Evolutionary conservation across 768 basidiomycete genomes (phyloP).

Genomic region (Phlegmacium glaucopus): DNA sequence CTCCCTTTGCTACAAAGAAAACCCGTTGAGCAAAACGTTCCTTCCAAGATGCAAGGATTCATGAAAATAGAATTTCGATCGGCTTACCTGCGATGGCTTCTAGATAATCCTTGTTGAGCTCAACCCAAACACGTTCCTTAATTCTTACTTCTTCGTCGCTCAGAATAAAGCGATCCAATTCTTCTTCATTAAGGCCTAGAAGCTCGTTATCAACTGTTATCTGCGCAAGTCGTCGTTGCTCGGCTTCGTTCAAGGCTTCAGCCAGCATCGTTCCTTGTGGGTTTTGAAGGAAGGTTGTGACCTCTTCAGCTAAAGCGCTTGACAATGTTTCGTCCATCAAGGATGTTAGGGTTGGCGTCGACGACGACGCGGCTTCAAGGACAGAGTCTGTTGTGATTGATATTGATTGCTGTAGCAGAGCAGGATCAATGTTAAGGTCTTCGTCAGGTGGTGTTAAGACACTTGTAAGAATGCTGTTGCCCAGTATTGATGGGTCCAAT

Average conservation of each 20-base stretch:
- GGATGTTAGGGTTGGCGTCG: slow-evolving; percentile 18
- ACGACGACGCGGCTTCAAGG: slow-evolving; percentile 3
- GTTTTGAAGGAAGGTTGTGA: slow-evolving; percentile 61
- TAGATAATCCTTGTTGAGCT: slow-evolving; percentile 87
- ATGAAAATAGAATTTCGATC: neutral
- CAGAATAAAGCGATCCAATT: slow-evolving; percentile 78
- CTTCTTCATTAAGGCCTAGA: slow-evolving; percentile 83
- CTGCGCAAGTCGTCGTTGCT: slow-evolving; percentile 56
- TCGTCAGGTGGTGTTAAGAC: slow-evolving; percentile 39
- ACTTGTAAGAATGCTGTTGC: slow-evolving; percentile 65
- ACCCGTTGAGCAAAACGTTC: slow-evolving; percentile 42
- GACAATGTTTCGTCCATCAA: slow-evolving; percentile 60
- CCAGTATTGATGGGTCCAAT: slow-evolving; percentile 59
- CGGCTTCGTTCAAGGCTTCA: slow-evolving; percentile 64
- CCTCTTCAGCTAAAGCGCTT: slow-evolving; percentile 63
- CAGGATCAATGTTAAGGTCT: slow-evolving; percentile 54
- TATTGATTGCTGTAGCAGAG: slow-evolving; percentile 34
- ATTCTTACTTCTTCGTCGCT: slow-evolving; percentile 77
- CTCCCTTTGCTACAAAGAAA: slow-evolving; percentile 60
- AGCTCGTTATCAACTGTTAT: slow-evolving; percentile 58
- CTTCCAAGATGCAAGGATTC: slow-evolving; percentile 3
- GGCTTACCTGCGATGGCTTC: slow-evolving; percentile 79
- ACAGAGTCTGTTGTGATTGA: neutral
- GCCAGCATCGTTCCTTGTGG: slow-evolving; percentile 56
- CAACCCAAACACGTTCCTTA: slow-evolving; percentile 93